Conservation (phyloP, 2,329 filamentous ascomycete species). For the Cladosporium sp. region DNA sequence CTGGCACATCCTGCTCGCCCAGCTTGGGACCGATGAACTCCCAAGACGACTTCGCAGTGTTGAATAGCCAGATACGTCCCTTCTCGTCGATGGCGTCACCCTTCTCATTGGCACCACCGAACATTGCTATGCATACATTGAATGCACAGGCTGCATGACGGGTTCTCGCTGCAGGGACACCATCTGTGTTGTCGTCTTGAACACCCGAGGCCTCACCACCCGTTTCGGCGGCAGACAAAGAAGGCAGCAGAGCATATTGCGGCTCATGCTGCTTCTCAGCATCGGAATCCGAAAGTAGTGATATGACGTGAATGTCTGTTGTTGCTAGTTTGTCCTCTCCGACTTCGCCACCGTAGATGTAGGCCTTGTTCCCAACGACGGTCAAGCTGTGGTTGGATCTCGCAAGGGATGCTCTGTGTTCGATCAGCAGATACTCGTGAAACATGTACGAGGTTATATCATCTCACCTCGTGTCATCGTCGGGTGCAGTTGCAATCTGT, state of each 20-base stretch:
- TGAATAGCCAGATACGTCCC: constrained; percentile 40
- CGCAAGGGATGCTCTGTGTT: constrained; percentile 24
- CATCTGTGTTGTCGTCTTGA: background rate
- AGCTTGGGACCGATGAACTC: constrained; percentile 20
- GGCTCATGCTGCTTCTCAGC: constrained; percentile 28
- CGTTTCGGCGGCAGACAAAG: constrained; percentile 26
- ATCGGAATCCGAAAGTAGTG: constrained; percentile 24
- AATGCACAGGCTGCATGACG: constrained; percentile 39
- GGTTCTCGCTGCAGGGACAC: constrained; percentile 33
- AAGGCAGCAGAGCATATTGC: constrained; percentile 42
- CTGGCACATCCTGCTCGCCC: constrained; percentile 22
- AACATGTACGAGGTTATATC: background rate
- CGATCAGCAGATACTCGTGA: background rate
- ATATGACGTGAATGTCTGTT: constrained; percentile 41
- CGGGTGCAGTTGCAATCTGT: constrained; percentile 36
- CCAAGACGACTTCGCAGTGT: constrained; percentile 29
- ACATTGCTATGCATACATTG: constrained; percentile 37
- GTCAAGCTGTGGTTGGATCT: constrained; percentile 38
- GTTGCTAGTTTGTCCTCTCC: constrained; percentile 34
- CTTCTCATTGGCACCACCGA: constrained; percentile 34
- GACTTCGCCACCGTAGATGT: constrained; percentile 42
- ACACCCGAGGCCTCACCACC: constrained; percentile 4
- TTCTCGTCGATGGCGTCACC: constrained; percentile 33
- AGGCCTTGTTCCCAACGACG: constrained; percentile 39
- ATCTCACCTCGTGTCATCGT: constrained; percentile 29